Base-by-base conservation (phyloP, 2,329 filamentous ascomycete species). In the Dichotomopilus funicola region DNA sequence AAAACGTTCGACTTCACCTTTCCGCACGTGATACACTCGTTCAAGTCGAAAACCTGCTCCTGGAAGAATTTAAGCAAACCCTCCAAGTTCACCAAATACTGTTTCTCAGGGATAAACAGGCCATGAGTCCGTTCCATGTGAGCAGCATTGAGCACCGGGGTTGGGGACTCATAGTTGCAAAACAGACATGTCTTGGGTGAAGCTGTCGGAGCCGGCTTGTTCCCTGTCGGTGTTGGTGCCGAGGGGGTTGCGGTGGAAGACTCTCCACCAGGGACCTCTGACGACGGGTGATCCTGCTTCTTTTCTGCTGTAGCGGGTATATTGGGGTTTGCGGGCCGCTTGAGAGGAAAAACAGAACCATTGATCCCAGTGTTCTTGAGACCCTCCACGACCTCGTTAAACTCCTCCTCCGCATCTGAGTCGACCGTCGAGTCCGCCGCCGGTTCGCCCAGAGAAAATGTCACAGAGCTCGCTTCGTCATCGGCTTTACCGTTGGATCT, bases 121-220 rank as follows among this genome's bases (percentile, higher is more conserved):
- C 92, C 90, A 68, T 99, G 94, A 65, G 87, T 86, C 58, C 89
- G 87, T 68, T 87, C 85, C 94, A 99, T 99, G 68, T 99, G 94
- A 42, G 83, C 75, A 37, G 90, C 77, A 66, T 91, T 96, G 36
- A 91, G 76, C n/a, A 82, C 73, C 5, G 90, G 74, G 10, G 82
- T 87, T 0, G 89, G 83, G 0, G 91, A 95, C 49, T 87, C 78
- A 66, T 88, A 88, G 71, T 94, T 95, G 78, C 94, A 99, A 78
- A 99, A 97, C 12, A 99, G 77, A 69, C 94, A 99, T 6, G 77
- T 71, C 68, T 73, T 70, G 65, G 81, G 64, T 40, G 81, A 69
- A 68, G 67, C 58, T 19, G 72, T 69, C 27, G 72, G 72, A 52
- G 46, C 45, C 3, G 70, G 35, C 53, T 67, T 64, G 58, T 63